Evolutionary conservation across 2,329 filamentous ascomycete genomes (phyloP).

Genomic region (Huntiella abstrusa): DNA sequence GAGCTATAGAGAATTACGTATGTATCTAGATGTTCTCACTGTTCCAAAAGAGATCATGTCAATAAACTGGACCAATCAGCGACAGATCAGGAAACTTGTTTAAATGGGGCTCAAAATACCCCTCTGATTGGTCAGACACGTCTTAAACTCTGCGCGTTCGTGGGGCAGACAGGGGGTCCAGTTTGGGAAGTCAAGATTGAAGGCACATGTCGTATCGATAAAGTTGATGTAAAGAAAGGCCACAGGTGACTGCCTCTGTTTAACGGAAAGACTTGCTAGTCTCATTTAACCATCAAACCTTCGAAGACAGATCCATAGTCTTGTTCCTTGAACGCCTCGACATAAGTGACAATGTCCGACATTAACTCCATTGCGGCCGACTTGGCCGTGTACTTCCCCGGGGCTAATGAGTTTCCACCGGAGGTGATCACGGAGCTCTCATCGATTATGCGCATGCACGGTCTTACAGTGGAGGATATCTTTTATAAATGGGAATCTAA

Average conservation of each 20-base stretch:
- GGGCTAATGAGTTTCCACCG: slow-evolving; percentile 42
- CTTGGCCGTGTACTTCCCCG: slow-evolving; percentile 33
- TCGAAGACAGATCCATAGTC: background rate
- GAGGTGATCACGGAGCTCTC: slow-evolving; percentile 68
- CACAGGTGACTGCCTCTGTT: background rate
- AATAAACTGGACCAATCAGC: slow-evolving; percentile 1
- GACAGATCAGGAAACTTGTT: too few species aligned
- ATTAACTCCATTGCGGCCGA: slow-evolving; percentile 15
- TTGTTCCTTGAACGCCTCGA: background rate
- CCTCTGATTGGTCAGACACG: slow-evolving; percentile 8
- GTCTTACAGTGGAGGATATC: slow-evolving; percentile 63
- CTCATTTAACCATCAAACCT: background rate
- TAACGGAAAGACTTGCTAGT: background rate
- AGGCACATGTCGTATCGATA: background rate
- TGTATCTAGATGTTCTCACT: background rate
- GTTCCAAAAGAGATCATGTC: slow-evolving; percentile 1
- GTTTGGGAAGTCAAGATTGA: background rate
- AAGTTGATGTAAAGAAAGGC: background rate
- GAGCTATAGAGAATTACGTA: too few species aligned
- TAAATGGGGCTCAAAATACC: too few species aligned
- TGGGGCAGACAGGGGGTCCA: background rate
- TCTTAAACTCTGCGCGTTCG: slow-evolving; percentile 8
- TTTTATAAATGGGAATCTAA: slow-evolving; percentile 99
- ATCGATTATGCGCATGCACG: slow-evolving; percentile 72
- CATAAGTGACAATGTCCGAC: slow-evolving; percentile 3